Evolutionary conservation across 2,329 filamentous ascomycete genomes (phyloP), one percentile per base, ranked within the genome.

Genomic region (Pseudogymnoascus sp.): DNA sequence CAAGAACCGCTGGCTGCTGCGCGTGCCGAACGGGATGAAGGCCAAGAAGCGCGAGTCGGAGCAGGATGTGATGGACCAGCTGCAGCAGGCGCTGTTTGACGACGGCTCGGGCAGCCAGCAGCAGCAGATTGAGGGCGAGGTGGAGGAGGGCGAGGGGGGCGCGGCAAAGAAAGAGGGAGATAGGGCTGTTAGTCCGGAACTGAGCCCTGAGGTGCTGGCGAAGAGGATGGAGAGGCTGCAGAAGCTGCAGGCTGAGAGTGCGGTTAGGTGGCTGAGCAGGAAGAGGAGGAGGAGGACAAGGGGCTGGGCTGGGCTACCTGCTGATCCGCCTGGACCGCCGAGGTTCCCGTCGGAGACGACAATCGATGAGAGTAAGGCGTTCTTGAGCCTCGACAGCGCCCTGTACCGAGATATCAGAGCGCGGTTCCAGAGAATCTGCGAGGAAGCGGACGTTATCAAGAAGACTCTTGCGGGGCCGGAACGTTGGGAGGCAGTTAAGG

Each of bases 291-390:
- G 88, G 67, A 82, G 88, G 57, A 88, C 86, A 63, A 82, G 85
- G 69, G 84, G 83, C n/a, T 89, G 85, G 80, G 86, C 83, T 45
- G 86, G 87, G 2, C 74, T 90, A 25, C 85, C 88, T 13, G 82
- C 87, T 39, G 88, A 90, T 71, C 84, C 85, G 6, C 82, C 86
- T 1, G 85, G 86, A 4, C 84, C 87, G 19, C 86, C 88, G 13
- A 85, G 90, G 21, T 95, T 92, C 67, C 89, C 89, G 0, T 93
- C 90, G 0, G 90, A 95, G 74, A 93, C 89, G 11, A 93, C 90
- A 0, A 83, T 95, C 65, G 88, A 90, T 68, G 89, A 93, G 75
- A 88, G 88, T 71, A 90, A 92, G 71, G 80, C 81, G 11, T 88
- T 87, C 65, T 78, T 96, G 28, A 79, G 77, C 39, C 78, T 96